Evolutionary conservation across 2,329 filamentous ascomycete genomes (phyloP), one percentile per base, ranked within the genome.

Genomic region (Phialophora macrospora): DNA sequence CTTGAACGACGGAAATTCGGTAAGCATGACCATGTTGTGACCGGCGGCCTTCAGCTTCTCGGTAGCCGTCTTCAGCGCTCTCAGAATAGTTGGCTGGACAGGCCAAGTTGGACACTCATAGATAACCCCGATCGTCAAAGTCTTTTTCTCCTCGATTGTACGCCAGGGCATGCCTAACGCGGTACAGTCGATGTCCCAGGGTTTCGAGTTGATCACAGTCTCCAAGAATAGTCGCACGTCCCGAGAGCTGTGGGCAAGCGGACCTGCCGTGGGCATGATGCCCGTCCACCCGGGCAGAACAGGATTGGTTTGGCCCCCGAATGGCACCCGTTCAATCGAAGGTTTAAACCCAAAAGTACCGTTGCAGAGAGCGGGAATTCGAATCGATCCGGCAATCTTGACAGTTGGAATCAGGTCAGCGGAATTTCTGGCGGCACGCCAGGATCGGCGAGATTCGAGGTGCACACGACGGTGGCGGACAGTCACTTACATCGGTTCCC

Each of bases 101-200:
- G 73, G 72, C 49, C 73, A 77, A 9, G 75, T 75, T 49, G 70
- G 77, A 72, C 74, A 77, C 38, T 63, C 85, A 62, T 69, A 76
- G 20, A 80, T 71, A 9, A 81, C 66, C 1, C 79, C 79, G 46
- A 81, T 73, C 8, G 69, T 72, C 1, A 70, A 52, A 9, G 52
- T 54, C 46, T 55, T 75, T 1, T 49, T 57, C 24, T 68, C 72
- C 32, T 67, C 64, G 0, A 77, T 63, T 0, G 60, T 63, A 26
- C 79, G 76, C 84, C 85, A 87, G 0, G 83, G 82, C 2, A 82
- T 81, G 57, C 81, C 78, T 22, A 69, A 68, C 73, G 88, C 81
- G 51, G 87, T 79, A 38, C 82, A 75, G 62, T 74, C 74, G 20
- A 79, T 70, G 64, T 80, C 78, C 20, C 71, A 73, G 0, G 79